These are phyloP conservation scores for Stylonectria norvegica DNA, from an alignment of 2,329 filamentous ascomycete genomes.

Conservation along the genomic window DNA sequence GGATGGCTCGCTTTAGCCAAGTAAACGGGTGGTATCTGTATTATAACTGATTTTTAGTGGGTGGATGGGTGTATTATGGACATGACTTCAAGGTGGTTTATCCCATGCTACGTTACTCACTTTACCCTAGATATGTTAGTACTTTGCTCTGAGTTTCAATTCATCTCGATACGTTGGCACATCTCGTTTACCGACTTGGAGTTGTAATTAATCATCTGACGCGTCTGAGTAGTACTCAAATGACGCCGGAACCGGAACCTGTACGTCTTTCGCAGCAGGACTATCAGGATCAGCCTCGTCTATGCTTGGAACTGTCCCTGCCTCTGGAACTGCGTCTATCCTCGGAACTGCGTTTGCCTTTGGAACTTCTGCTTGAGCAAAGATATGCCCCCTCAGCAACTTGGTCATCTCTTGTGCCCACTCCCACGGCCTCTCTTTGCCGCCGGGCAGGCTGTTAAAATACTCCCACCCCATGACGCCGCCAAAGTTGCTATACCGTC, in stretches of 20 bases:
- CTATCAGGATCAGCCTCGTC: constrained; percentile 26
- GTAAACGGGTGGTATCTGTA: constrained; percentile 7
- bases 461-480: constrained; percentile 97
- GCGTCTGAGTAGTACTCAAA: constrained; percentile 37
- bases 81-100: constrained; percentile 14
- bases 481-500: constrained; percentile 65
- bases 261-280: constrained; percentile 23
- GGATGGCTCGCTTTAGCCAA: not conserved
- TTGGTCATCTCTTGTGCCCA: constrained; percentile 70
- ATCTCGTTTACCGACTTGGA: not conserved
- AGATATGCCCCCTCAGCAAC: constrained; percentile 32
- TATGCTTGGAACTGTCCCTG: not conserved
- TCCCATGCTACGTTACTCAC: constrained; percentile 15
- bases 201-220: constrained; percentile 14
- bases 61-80: constrained; percentile 5
- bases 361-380: constrained; percentile 2
- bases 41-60: constrained; percentile 7
- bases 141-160: constrained; percentile 6
- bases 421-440: constrained; percentile 62
- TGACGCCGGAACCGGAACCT: constrained; percentile 25
- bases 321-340: not conserved
- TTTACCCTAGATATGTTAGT: constrained; percentile 21
- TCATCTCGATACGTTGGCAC: not conserved
- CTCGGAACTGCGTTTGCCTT: not conserved
- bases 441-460: constrained; percentile 74